Conservation (phyloP, 805 yeast species). For the Saitoella complicata region DNA sequence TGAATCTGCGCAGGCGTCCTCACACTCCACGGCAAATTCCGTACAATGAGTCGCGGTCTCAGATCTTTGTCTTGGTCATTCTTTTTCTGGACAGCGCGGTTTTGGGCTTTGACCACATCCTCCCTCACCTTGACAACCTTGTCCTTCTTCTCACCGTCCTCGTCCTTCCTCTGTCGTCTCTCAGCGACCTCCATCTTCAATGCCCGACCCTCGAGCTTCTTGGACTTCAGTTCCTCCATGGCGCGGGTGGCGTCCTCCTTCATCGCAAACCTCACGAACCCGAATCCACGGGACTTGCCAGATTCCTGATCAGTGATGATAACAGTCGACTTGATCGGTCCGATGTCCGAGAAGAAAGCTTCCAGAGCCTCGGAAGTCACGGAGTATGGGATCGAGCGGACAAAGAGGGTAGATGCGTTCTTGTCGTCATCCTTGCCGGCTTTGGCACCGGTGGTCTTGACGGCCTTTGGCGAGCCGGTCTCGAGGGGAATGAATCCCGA, state of each 20-base stretch:
- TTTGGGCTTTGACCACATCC: background rate
- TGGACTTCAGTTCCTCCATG: constrained; percentile 44
- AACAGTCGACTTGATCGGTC: constrained; percentile 90
- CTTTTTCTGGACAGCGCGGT: constrained; percentile 1
- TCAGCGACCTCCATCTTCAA: constrained; percentile 77
- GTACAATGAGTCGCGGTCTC: constrained; percentile 67
- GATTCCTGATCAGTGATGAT: constrained; percentile 65
- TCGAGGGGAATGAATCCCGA: too few relatives aligned
- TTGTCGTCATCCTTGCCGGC: too few relatives aligned
- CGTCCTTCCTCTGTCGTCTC: constrained; percentile 59
- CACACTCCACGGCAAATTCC: constrained; percentile 94
- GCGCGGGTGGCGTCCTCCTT: constrained; percentile 78
- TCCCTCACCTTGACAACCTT: constrained; percentile 8
- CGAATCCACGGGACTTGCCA: constrained; percentile 73
- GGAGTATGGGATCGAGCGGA: constrained; percentile 64
- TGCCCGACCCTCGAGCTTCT: constrained; percentile 47
- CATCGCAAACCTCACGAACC: constrained; percentile 76
- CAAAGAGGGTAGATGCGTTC: constrained; percentile 44
- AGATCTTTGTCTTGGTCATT: constrained; percentile 10
- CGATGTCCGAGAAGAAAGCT: constrained; percentile 76
- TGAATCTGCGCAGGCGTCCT: constrained; percentile 58
- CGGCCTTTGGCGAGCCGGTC: too few relatives aligned
- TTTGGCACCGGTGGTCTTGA: too few relatives aligned
- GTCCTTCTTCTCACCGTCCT: constrained; percentile 9
- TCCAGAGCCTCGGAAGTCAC: constrained; percentile 72